phyloP scores from a whole-genome alignment of 805 yeast species.

The Yarrowia keelungensis region DNA sequence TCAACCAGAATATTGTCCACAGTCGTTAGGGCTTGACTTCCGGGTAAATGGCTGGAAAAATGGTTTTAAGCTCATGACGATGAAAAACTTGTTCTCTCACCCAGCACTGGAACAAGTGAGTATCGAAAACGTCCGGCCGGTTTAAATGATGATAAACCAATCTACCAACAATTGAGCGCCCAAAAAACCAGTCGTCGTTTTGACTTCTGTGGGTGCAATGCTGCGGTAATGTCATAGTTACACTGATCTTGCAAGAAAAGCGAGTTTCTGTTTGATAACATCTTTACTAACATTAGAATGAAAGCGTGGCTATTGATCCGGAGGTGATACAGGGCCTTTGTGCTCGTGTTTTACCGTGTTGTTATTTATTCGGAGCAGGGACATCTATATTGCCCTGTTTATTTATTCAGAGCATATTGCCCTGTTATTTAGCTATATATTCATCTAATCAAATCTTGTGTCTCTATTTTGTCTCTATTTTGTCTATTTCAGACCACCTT shows the following conservation, averaged over 20 bases:
- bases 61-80: slow-evolving; percentile 16
- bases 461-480: neutral
- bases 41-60: slow-evolving; percentile 15
- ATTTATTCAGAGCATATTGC: too few relatives aligned
- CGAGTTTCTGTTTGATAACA: too few relatives aligned
- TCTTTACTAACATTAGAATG: slow-evolving; percentile 1
- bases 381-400: too few relatives aligned
- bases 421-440: slow-evolving; percentile 3
- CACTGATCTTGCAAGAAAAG: slow-evolving; percentile 14
- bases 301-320: too few relatives aligned
- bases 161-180: slow-evolving; percentile 34
- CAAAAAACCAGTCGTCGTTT: slow-evolving; percentile 36
- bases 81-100: slow-evolving; percentile 36
- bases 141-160: slow-evolving; percentile 35
- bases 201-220: slow-evolving; percentile 39
- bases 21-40: slow-evolving; percentile 32
- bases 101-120: slow-evolving; percentile 26
- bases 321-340: too few relatives aligned
- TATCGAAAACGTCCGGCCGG: slow-evolving; percentile 1
- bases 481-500: too few relatives aligned
- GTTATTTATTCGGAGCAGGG: too few relatives aligned
- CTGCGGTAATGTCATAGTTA: slow-evolving; percentile 40
- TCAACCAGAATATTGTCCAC: neutral
- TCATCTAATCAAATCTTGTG: slow-evolving; percentile 13
- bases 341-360: too few relatives aligned